Evolutionary conservation across 1,284 basidiomycete genomes (phyloP).

Genomic region (Salmacisia buchloeana): DNA sequence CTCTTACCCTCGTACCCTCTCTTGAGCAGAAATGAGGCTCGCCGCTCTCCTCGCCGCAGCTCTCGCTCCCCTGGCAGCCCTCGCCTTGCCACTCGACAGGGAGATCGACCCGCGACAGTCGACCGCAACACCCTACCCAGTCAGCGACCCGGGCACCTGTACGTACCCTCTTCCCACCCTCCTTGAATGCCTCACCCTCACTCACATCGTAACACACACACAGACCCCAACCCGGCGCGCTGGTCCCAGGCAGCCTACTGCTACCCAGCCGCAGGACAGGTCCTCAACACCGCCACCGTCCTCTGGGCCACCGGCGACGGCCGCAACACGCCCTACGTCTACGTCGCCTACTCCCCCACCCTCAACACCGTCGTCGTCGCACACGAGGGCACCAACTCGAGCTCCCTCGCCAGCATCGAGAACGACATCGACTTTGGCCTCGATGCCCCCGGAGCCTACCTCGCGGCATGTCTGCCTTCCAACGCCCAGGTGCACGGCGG

Average conservation of each 20-base stretch:
- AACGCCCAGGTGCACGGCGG: constrained; percentile 28
- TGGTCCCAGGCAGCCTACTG: constrained; percentile 33
- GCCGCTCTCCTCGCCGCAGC: background rate
- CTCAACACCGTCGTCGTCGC: constrained; percentile 29
- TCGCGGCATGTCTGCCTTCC: constrained; percentile 19
- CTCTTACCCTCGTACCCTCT: background rate
- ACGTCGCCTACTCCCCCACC: constrained; percentile 29
- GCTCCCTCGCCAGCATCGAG: constrained; percentile 23
- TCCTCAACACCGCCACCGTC: constrained; percentile 27
- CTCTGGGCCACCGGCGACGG: constrained; percentile 35
- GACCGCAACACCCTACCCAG: background rate
- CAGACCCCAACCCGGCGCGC: constrained; percentile 25
- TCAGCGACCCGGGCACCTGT: background rate
- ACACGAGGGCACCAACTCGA: constrained; percentile 31
- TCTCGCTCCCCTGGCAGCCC: background rate
- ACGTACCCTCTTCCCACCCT: background rate
- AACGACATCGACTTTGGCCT: constrained; percentile 27
- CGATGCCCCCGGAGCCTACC: constrained; percentile 22
- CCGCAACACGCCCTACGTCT: constrained; percentile 21
- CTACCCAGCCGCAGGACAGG: constrained; percentile 17
- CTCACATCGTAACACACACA: too few species aligned
- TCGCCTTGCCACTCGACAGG: background rate
- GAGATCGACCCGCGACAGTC: background rate
- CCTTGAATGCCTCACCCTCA: too few species aligned
- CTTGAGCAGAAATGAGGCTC: background rate